phyloP scores from a whole-genome alignment of 2,329 filamentous ascomycete genomes.

The Monilinia polystroma region DNA sequence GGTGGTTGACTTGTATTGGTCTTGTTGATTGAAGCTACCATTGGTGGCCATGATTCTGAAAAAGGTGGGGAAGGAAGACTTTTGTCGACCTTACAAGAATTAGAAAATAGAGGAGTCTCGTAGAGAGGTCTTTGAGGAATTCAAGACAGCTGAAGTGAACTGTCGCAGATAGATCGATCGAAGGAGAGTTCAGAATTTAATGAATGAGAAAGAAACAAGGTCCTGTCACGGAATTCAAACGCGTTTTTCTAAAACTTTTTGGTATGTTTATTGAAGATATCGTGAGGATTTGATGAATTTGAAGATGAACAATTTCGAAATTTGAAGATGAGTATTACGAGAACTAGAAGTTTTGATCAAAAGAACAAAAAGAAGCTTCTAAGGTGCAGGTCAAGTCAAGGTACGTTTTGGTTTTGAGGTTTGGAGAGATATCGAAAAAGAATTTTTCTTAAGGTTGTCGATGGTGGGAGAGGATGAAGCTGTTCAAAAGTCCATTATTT shows the following conservation, averaged over 20 bases:
- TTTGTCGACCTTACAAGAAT: conserved; percentile 32
- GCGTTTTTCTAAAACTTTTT: conserved; percentile 28
- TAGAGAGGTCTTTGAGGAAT: neutral
- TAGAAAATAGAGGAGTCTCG: conserved; percentile 23
- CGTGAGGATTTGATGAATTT: conserved; percentile 4
- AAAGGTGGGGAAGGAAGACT: conserved; percentile 28
- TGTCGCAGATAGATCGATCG: conserved; percentile 28
- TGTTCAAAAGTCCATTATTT: conserved; percentile 18
- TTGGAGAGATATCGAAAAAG: conserved; percentile 12
- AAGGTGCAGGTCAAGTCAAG: neutral
- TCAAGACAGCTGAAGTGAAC: conserved; percentile 18
- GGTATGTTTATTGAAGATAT: conserved; percentile 8
- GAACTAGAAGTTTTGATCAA: conserved; percentile 26
- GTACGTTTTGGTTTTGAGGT: neutral
- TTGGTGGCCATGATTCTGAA: conserved; percentile 40
- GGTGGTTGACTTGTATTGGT: conserved; percentile 38
- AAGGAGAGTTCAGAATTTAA: neutral
- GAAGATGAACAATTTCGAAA: neutral
- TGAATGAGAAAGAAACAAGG: conserved; percentile 26
- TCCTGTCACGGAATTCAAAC: conserved; percentile 38
- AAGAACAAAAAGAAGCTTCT: conserved; percentile 26
- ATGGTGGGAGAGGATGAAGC: conserved; percentile 13
- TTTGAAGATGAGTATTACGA: conserved; percentile 15
- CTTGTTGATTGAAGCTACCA: conserved; percentile 41
- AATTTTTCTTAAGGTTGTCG: conserved; percentile 15